phyloP scores from a whole-genome alignment of 1,284 basidiomycete genomes.

The Pseudozyma hubeiensis region DNA sequence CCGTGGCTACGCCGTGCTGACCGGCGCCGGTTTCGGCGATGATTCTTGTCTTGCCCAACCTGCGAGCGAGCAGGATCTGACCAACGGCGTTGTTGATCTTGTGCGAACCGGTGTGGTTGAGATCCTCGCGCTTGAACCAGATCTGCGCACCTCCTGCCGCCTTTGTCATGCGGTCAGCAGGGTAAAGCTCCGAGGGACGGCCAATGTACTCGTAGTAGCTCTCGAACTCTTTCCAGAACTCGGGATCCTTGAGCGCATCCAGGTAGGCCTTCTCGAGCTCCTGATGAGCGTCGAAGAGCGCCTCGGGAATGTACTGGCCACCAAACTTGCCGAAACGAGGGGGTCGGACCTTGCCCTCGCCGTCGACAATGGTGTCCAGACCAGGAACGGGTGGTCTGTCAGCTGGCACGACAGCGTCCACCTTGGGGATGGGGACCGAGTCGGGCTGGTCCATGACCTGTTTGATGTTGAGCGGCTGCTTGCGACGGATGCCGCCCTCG shows the following conservation, averaged over 20 bases:
- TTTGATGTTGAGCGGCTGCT: slow-evolving; percentile 57
- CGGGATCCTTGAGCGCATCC: slow-evolving; percentile 84
- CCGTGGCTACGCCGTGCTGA: slow-evolving; percentile 98
- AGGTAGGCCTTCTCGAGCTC: slow-evolving; percentile 94
- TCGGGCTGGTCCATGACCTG: slow-evolving; percentile 51
- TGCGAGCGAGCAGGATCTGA: slow-evolving; percentile 84
- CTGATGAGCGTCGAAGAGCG: slow-evolving; percentile 86
- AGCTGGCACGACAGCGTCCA: slow-evolving; percentile 56
- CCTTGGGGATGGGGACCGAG: slow-evolving; percentile 56
- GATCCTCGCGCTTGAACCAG: slow-evolving; percentile 97
- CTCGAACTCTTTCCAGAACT: slow-evolving; percentile 92
- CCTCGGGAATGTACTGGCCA: slow-evolving; percentile 95
- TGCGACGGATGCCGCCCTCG: slow-evolving; percentile 59
- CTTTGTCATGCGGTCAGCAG: slow-evolving; percentile 80
- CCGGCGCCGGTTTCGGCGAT: slow-evolving; percentile 99
- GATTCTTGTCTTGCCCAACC: slow-evolving; percentile 94
- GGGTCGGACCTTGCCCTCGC: slow-evolving; percentile 70
- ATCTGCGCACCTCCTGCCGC: slow-evolving; percentile 88
- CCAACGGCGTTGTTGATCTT: slow-evolving; percentile 69
- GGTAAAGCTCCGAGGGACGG: slow-evolving; percentile 78
- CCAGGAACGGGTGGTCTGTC: slow-evolving; percentile 54
- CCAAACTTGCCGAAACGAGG: slow-evolving; percentile 93
- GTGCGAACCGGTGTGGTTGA: slow-evolving; percentile 72
- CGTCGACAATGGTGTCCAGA: slow-evolving; percentile 55
- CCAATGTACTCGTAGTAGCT: slow-evolving; percentile 91